Evolutionary conservation across 73 alveolate species (phyloP).

Genomic region (Paramecium sexaurelia): DNA sequence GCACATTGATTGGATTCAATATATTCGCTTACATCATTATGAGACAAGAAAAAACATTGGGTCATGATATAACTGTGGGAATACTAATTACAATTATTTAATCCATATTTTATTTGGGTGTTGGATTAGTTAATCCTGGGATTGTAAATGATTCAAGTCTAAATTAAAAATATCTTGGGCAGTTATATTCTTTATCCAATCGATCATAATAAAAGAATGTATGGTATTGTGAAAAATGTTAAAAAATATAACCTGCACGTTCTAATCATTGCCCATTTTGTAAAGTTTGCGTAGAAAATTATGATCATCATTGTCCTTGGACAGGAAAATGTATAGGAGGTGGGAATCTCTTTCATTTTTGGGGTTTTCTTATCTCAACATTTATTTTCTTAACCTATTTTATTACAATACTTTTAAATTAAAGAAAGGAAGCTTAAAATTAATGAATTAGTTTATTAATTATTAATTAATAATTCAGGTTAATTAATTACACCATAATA

Average conservation of each 20-base stretch:
- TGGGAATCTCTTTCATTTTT: conserved; percentile 70
- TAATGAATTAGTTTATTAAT: neutral
- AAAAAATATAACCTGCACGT: conserved; percentile 22
- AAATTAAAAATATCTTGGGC: neutral
- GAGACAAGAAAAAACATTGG: neutral
- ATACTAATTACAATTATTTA: neutral
- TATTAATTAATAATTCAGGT: neutral
- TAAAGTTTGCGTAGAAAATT: conserved; percentile 72
- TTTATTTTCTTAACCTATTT: conserved; percentile 44
- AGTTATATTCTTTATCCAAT: neutral
- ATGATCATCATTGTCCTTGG: conserved; percentile 94
- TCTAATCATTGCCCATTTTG: conserved; percentile 79
- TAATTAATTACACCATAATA: neutral
- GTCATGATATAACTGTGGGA: neutral
- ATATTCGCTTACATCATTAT: neutral
- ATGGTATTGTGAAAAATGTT: conserved; percentile 50
- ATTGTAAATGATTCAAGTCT: neutral
- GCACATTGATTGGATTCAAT: conserved; percentile 6
- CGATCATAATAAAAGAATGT: neutral
- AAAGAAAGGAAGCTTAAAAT: neutral
- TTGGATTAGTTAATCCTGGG: conserved; percentile 13
- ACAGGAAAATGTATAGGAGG: conserved; percentile 88
- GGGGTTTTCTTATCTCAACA: conserved; percentile 62
- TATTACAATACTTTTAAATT: neutral
- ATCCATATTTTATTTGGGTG: neutral